phyloP scores from a whole-genome alignment of 441 rosid genomes.

The Euphorbia celastroides region DNA sequence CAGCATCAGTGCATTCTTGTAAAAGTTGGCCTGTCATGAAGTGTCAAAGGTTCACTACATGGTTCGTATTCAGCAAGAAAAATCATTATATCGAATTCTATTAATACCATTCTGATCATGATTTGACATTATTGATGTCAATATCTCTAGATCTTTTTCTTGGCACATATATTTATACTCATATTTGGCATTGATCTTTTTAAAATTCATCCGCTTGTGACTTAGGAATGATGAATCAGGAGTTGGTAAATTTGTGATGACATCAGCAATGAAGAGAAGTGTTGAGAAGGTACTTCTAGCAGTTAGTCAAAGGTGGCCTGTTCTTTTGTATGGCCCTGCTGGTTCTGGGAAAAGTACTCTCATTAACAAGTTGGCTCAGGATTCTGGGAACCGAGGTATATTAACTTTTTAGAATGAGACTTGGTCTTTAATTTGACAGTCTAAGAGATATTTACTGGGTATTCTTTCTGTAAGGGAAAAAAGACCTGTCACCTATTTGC shows the following conservation, averaged over 20 bases:
- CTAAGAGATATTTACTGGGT: background rate
- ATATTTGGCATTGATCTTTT: conserved; percentile 10
- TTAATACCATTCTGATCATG: background rate
- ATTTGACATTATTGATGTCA: background rate
- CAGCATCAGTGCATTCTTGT: conserved; percentile 26
- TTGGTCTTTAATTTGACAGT: background rate
- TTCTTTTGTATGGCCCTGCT: conserved; percentile 87
- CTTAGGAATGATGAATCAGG: conserved; percentile 52
- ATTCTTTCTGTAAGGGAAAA: background rate
- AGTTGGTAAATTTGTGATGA: conserved; percentile 56
- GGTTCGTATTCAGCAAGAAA: conserved; percentile 36
- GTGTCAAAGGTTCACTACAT: conserved; percentile 34
- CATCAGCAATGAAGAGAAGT: conserved; percentile 54
- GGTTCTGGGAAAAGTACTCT: conserved; percentile 96
- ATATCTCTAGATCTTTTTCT: background rate
- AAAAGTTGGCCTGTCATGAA: conserved; percentile 40
- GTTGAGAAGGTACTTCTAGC: conserved; percentile 83
- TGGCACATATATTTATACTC: background rate
- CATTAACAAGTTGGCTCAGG: conserved; percentile 64
- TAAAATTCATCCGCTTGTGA: conserved; percentile 7
- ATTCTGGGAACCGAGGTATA: conserved; percentile 70
- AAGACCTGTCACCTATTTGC: background rate
- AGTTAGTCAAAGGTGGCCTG: conserved; percentile 90
- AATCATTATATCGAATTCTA: background rate
- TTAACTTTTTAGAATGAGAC: conserved; percentile 13